Evolutionary conservation across 2,329 filamentous ascomycete species (phyloP).

Genomic region (Cladophialophora immunda): DNA sequence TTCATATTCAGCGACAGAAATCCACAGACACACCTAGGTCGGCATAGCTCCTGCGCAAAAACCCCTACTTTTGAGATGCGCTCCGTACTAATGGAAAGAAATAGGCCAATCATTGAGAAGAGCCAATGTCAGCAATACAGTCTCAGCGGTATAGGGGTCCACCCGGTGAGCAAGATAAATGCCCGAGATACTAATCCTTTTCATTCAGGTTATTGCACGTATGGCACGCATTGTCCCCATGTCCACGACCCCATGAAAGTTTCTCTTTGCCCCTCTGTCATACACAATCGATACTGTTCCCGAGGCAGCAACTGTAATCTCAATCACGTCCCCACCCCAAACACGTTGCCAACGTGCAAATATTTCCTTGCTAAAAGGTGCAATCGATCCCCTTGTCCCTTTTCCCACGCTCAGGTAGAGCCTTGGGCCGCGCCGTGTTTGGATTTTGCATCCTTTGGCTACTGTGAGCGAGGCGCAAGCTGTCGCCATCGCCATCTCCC

Average conservation of each 20-base stretch:
- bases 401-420: conserved; percentile 82
- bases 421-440: conserved; percentile 82
- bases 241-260: conserved; percentile 86
- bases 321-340: conserved; percentile 82
- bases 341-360: conserved; percentile 86
- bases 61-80: neutral
- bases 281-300: conserved; percentile 58
- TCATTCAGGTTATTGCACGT: conserved; percentile 78
- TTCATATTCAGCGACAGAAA: neutral
- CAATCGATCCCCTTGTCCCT: conserved; percentile 84
- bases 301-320: conserved; percentile 83
- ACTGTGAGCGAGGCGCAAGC: conserved; percentile 80
- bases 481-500: conserved; percentile 87
- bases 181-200: neutral
- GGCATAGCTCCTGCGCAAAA: neutral
- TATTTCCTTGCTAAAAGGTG: conserved; percentile 92
- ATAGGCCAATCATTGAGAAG: neutral
- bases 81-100: neutral
- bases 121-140: conserved; percentile 20
- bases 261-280: conserved; percentile 86
- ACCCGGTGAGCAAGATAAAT: neutral
- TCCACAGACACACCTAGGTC: neutral
- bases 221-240: conserved; percentile 81
- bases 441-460: conserved; percentile 84
- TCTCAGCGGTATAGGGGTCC: conserved; percentile 21